Evolutionary conservation across 441 rosid genomes (phyloP), one percentile per base, ranked within the genome.

Genomic region (Aquilaria agallochum): DNA sequence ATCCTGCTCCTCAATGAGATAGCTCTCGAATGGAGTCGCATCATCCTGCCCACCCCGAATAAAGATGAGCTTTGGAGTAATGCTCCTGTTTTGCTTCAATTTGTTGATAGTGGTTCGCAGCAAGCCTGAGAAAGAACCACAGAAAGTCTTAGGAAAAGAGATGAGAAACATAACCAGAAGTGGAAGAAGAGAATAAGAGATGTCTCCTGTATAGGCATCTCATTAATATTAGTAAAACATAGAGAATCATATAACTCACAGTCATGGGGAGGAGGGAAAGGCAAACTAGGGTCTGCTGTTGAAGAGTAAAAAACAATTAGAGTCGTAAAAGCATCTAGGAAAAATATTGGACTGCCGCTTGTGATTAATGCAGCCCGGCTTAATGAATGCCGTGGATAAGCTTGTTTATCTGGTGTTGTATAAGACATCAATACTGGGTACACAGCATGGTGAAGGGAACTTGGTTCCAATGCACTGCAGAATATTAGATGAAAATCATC

Each of bases 231-330:
- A 58, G 10, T 4, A 2, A 11, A 55, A 60, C 50, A 57, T 56
- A 59, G 44, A 11, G 27, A 53, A 9, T 13, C 27, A 53, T 34
- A 48, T 14, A 59, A 70, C 99, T 86, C 82, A 92, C 99, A 95
- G 69, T 95, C 90, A 31, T 92, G 95, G 1, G 99, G 98, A 6
- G 96, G 97, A 70, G 97, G 98, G 65, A 86, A 95, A 58, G 99
- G 95, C 60, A 95, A 79, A 12, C 88, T 49, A 11, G 91, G 91
- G 70, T 92, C 97, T 33, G 91, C 92, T 13, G 92, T 85, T 42
- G 98, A 95, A 57, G 95, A 89, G 78, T 95, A 92, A 70, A 88
- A 92, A 56, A 92, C 97, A 9, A 89, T 86, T 61, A 95, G 71
- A 46, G 85, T 88, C 5, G 98, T 88, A 72, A 86, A 95, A 52